Percentiles rank a stretch among this genome's conserved stretches.
Evolutionary conservation across 106 monocot genomes (phyloP).

Genomic region (Chionographis japonica): DNA sequence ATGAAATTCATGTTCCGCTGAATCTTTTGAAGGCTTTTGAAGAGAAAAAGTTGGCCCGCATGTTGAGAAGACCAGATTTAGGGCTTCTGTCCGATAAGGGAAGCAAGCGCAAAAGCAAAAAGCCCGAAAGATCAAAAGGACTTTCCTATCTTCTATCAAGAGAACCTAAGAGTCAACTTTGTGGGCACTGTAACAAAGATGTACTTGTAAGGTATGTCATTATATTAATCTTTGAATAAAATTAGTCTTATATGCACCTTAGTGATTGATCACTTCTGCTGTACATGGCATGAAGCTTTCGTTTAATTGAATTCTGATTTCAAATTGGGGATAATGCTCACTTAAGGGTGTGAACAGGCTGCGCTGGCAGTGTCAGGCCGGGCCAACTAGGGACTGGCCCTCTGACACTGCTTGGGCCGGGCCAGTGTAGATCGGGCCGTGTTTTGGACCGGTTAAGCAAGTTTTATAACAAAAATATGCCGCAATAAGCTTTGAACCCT

Average conservation of each 20-base stretch:
- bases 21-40: constrained; percentile 72
- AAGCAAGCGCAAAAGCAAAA: constrained; percentile 26
- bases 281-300: too few species aligned
- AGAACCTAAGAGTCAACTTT: constrained; percentile 30
- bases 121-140: constrained; percentile 26
- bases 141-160: constrained; percentile 62
- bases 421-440: too few species aligned
- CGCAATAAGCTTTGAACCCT: too few species aligned
- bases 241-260: neutral
- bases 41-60: constrained; percentile 56
- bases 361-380: too few species aligned
- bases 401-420: too few species aligned
- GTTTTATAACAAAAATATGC: too few species aligned
- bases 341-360: too few species aligned
- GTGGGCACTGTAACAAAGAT: constrained; percentile 67
- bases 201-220: constrained; percentile 57
- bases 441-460: too few species aligned
- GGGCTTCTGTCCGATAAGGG: constrained; percentile 23
- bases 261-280: too few species aligned
- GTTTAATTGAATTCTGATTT: too few species aligned
- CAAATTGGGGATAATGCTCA: too few species aligned
- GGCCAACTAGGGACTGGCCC: too few species aligned
- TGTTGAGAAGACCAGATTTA: constrained; percentile 37
- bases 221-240: neutral
- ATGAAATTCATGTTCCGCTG: constrained; percentile 74